Conservation (phyloP, 139 green algal genomes). For the Dunaliella primolecta region DNA sequence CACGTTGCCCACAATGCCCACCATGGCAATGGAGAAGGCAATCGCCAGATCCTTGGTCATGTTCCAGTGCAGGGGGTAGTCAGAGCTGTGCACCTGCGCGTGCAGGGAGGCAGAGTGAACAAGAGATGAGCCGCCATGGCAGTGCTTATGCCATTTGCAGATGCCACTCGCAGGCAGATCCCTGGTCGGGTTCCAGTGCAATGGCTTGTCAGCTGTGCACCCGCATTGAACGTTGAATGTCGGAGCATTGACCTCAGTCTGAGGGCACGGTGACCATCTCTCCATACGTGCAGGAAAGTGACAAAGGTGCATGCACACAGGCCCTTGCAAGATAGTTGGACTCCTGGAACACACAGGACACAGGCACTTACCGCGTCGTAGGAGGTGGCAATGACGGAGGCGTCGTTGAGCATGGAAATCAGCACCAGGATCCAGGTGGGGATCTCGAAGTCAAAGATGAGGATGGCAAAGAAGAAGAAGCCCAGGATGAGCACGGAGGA, state of each 20-base stretch:
- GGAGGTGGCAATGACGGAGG: constrained; percentile 80
- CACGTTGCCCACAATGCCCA: constrained; percentile 5
- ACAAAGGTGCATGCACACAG: background rate
- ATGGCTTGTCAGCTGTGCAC: background rate
- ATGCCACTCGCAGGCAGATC: too few relatives aligned
- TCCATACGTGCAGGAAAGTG: background rate
- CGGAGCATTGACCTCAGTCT: background rate
- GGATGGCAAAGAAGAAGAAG: constrained; percentile 83
- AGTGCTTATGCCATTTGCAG: too few relatives aligned
- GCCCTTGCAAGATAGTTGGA: too few relatives aligned
- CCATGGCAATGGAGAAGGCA: background rate
- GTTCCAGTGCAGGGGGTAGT: constrained; percentile 7
- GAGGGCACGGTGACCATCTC: background rate
- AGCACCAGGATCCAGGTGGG: constrained; percentile 81
- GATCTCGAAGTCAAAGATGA: constrained; percentile 48
- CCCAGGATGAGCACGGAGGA: constrained; percentile 75
- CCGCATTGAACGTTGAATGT: too few relatives aligned
- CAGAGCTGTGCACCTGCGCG: constrained; percentile 4
- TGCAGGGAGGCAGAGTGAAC: too few relatives aligned
- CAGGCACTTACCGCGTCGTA: constrained; percentile 66
- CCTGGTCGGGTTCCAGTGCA: too few relatives aligned
- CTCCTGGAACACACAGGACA: too few relatives aligned
- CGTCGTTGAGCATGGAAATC: constrained; percentile 85
- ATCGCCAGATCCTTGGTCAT: constrained; percentile 5
- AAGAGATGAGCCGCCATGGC: too few relatives aligned